Evolutionary conservation across 345 rosid genomes (phyloP).

Genomic region (Populus deltoides): DNA sequence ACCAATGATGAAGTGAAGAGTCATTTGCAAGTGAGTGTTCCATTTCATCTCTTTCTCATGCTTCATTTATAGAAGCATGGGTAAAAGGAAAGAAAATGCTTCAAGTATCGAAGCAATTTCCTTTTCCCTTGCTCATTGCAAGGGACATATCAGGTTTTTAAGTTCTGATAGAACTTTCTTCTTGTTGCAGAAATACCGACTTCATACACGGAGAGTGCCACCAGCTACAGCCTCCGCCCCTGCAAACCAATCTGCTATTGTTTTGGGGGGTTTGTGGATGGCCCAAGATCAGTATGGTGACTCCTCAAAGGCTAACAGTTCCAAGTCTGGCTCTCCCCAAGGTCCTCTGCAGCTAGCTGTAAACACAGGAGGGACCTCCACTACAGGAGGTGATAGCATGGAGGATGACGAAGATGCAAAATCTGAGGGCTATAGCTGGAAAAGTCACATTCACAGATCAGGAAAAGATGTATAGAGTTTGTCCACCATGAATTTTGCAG

Average conservation of each 20-base stretch:
- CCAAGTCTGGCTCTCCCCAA: constrained; percentile 72
- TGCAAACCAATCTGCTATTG: constrained; percentile 48
- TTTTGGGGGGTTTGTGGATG: constrained; percentile 61
- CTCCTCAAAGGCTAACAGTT: constrained; percentile 47
- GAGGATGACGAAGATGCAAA: constrained; percentile 79
- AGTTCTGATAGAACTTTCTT: constrained; percentile 13
- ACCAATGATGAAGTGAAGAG: constrained; percentile 99
- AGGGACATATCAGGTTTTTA: neutral
- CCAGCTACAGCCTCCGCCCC: constrained; percentile 29
- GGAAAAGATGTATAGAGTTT: constrained; percentile 47
- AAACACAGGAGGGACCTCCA: constrained; percentile 50
- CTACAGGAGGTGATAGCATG: constrained; percentile 57
- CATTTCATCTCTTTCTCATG: neutral
- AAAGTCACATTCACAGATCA: constrained; percentile 39
- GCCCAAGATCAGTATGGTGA: constrained; percentile 50
- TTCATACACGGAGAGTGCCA: constrained; percentile 55
- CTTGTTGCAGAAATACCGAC: constrained; percentile 69
- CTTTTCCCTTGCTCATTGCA: neutral
- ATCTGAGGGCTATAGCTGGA: constrained; percentile 70
- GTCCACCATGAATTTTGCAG: constrained; percentile 60
- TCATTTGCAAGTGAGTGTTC: constrained; percentile 75
- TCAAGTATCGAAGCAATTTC: neutral
- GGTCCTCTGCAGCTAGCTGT: constrained; percentile 73
- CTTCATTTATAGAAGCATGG: constrained; percentile 12
- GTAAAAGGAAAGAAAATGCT: constrained; percentile 6